phyloP scores from a whole-genome alignment of 495 filamentous ascomycete genomes.

The Trichoderma asperelloides region DNA sequence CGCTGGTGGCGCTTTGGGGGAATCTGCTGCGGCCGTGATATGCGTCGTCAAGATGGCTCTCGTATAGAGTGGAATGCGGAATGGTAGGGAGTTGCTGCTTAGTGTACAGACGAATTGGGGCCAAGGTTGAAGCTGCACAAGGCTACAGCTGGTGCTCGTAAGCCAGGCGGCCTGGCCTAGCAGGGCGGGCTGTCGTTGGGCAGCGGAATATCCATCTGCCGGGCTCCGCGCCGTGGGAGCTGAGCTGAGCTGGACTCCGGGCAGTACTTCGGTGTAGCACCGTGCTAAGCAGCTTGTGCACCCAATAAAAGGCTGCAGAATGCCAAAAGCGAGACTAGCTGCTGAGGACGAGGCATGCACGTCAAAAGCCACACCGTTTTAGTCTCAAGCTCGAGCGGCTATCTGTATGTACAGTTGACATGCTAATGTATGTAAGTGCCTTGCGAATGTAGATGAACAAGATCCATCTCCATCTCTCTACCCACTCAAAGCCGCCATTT shows the following conservation, averaged over 20 bases:
- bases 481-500: not conserved
- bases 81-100: not conserved
- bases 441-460: not conserved
- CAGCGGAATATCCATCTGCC: not conserved
- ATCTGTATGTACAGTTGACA: too few species aligned
- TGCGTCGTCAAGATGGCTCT: not conserved
- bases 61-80: not conserved
- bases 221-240: not conserved
- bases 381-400: not conserved
- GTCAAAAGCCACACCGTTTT: not conserved
- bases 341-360: not conserved
- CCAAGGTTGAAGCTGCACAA: slow-evolving; percentile 3
- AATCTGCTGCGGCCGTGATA: not conserved
- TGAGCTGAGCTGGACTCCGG: too few species aligned
- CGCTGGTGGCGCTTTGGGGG: not conserved
- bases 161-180: not conserved
- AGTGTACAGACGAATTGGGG: not conserved
- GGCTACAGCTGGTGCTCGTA: slow-evolving; percentile 8
- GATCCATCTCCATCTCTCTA: not conserved
- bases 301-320: not conserved
- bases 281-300: not conserved
- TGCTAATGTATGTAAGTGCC: too few species aligned
- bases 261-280: not conserved
- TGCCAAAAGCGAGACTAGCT: not conserved
- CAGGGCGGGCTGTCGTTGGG: not conserved